Evolutionary conservation across 2,329 filamentous ascomycete genomes (phyloP), one percentile per base, ranked within the genome.

Genomic region (Penicillium sp.): DNA sequence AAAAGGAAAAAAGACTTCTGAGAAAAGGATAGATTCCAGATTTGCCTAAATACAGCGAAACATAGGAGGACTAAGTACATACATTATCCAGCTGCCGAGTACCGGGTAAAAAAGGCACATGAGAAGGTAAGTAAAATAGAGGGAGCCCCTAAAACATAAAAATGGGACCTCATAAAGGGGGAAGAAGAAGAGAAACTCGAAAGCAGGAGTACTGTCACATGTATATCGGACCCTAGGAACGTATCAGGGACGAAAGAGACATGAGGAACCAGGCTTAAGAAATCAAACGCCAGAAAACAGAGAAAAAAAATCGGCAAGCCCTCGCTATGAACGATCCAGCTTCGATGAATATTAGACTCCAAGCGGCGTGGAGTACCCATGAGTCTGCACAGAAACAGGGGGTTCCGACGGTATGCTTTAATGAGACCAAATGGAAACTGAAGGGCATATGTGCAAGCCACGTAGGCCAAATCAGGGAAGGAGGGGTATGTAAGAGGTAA

Each of bases 191-290:
- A 61, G 53, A 61, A 67, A 34, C 11, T 42, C 29, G 49, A 60
- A 57, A 66, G 42, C 55, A 55, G 34, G 46, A 57, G 60, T 44
- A 50, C 53, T 58, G 48, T 57, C 57, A 45, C 58, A 70, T 54
- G 56, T 66, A 61, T 65, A 69, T 66, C 66, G 61, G 57, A 57
- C 74, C 73, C 73, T 76, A 75, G 73, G 68, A 58, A 71, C 74
- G 64, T 76, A 63, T 64, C 73, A 76, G 72, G 71, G 72, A 50
- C 59, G 63, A 68, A 61, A 65, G 54, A 44, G 65, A 61, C 57
- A 65, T 57, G 62, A 51, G 60, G 63, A 64, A 64, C 64, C 65
- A 65, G 63, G 61, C 58, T 65, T 62, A 44, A 63, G 63, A 67
- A 65, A 18, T 61, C 38, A 59, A 69, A 72, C 67, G 68, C 69